Evolutionary conservation across 192 early-diverging fungal species (phyloP), one percentile per base, ranked within the genome.

Genomic region (Chytriomyces confervae): DNA sequence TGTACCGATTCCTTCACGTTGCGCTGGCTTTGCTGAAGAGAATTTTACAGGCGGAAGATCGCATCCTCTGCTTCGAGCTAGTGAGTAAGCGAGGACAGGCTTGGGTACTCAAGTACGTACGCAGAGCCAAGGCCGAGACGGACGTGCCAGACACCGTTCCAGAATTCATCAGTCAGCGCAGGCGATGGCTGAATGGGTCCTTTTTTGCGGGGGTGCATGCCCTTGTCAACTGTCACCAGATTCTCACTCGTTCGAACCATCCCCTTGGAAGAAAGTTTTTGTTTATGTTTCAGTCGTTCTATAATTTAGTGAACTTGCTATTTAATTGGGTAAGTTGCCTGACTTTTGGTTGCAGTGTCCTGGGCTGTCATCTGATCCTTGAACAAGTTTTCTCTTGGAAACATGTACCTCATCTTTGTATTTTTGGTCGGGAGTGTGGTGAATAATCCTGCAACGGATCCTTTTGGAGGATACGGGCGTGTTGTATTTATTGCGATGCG

Each of bases 131-230:
- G 53, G 94, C 91, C 50, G 92, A 93, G 77, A 95, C 93, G 5
- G 93, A 95, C 81, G 93, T 95, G 0, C 93, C 93, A 0, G 92
- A 93, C 71, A 82, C 79, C 23, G 85, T 94, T 20, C 83, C 91
- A 23, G 74, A 85, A 45, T 79, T 79, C 46, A 79, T 79, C 43
- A 65, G 69, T 0, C 94, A 95, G 74, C 84, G 94, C 49, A 83
- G 94, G 74, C 85, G 94, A 62, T 95, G 93, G 93, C 78, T 95
- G 18, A 95, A 95, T 78, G 94, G 94, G 6, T 93, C 91, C 10
- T 93, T 93, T 81, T 95, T 95, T 85, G 94, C 94, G 7, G 88
- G 87, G 10, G 85, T 95, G 29, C 92, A 95, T 77, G 85, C 92
- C 10, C 80, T 94, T 51, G 83, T 84, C 0, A 87, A 94, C 61